Base-by-base conservation (phyloP, 495 filamentous ascomycete genomes). In the Xylaria flabelliformis region DNA sequence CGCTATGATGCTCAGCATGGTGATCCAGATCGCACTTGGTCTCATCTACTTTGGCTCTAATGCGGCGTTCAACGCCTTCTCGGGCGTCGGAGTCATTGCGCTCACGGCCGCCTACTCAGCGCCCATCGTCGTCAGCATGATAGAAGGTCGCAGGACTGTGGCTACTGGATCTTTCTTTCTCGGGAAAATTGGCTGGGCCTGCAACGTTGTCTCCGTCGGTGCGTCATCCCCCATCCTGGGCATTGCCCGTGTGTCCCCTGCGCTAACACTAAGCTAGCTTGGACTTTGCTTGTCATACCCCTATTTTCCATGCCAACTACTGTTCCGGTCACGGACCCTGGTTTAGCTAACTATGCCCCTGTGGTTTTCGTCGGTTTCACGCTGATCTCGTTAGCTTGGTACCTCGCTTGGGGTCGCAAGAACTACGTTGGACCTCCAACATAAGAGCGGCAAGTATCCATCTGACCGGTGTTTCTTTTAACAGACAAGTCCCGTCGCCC, bases 381-480 rank as follows among this genome's bases (percentile, higher is more conserved):
- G 34, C 76, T 80, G 9, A 81, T 90, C 53, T 85, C 83, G 6
- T 63, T 71, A 41, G 75, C 34, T 15, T 85, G 82, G 82, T 86
- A 86, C 70, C 26, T 79, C 21, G 78, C 73, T 12, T 85, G 91
- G 84, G 91, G 91, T 46, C 86, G 89, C 70, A 90, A 90, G 79
- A 84, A 91, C 74, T 94, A 93, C 77, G 85, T 82, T 12, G 92
- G 92, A 0, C 92, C 92, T 0, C 90, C 91, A 6, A 81, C 78
- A 19, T 77, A 74, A 74, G 36, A 26, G 7, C 19, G 42, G 56
- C 41, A 59, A 70, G 42, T 48, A 3, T 44, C 29, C n/a, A 8
- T 24, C 51, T 15, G 8, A 34, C 56, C 26, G 10, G 55, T 50
- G 3, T 70, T 13, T 4, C 10, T 50, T 24, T 17, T 17, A 70